Percentiles rank a stretch among this genome's conserved stretches.
phyloP scores from a whole-genome alignment of 2,329 filamentous ascomycete species.

The Trichophyton schoenleinii region DNA sequence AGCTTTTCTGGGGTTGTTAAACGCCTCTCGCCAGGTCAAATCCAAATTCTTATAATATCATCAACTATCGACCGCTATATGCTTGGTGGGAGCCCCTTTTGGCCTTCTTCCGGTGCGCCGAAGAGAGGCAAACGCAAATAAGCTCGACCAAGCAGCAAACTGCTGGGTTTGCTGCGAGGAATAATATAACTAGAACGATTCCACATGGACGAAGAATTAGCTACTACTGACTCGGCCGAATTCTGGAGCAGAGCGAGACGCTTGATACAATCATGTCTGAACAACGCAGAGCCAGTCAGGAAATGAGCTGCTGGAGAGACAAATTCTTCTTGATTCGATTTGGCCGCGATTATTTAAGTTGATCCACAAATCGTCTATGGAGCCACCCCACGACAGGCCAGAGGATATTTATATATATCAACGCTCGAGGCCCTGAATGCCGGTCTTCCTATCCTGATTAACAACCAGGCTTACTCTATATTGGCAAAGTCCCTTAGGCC shows the following conservation, averaged over 20 bases:
- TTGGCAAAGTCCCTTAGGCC: not conserved
- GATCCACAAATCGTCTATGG: not conserved
- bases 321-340: not conserved
- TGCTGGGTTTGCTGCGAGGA: not conserved
- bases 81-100: not conserved
- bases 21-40: not conserved
- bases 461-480: not conserved
- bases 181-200: not conserved
- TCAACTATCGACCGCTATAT: not conserved
- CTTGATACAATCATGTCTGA: not conserved
- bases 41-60: not conserved
- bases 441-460: not conserved
- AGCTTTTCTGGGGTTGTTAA: not conserved
- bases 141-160: not conserved
- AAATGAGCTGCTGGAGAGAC: not conserved
- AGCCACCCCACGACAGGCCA: not conserved
- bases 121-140: not conserved
- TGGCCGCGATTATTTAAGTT: conserved; percentile 1
- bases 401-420: not conserved
- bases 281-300: conserved; percentile 1
- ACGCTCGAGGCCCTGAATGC: not conserved
- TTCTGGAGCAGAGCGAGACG: not conserved
- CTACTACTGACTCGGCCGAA: not conserved
- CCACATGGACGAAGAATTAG: not conserved
- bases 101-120: not conserved